A percentile compares a stretch with the other conserved stretches of the same genome.
Evolutionary conservation across 495 filamentous ascomycete species (phyloP).

Genomic region (Podospora didyma): DNA sequence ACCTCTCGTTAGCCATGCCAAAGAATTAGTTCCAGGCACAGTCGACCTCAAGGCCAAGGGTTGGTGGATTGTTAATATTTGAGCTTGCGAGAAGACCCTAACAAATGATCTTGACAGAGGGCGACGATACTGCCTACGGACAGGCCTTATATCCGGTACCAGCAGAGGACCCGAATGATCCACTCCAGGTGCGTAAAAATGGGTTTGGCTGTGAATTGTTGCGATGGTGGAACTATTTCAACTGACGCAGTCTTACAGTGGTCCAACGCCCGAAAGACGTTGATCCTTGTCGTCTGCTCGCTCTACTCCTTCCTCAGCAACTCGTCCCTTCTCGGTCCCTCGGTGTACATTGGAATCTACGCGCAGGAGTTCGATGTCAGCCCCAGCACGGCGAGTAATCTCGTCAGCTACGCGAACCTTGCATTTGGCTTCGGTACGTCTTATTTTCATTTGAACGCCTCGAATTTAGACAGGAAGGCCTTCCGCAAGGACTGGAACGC

Average conservation of each 20-base stretch:
- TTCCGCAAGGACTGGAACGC: no score
- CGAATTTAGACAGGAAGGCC: no score
- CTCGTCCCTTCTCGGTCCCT: conserved; percentile 52
- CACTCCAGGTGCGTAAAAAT: conserved; percentile 45
- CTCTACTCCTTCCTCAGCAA: conserved; percentile 62
- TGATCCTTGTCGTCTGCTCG: conserved; percentile 56
- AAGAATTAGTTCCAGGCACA: conserved; percentile 57
- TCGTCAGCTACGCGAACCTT: conserved; percentile 61
- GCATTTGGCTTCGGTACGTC: conserved; percentile 55
- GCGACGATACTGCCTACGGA: conserved; percentile 58
- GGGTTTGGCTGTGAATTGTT: no score
- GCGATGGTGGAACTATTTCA: not conserved
- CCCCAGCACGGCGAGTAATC: conserved; percentile 46
- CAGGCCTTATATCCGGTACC: conserved; percentile 61
- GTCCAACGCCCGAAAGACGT: conserved; percentile 54
- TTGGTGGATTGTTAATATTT: conserved; percentile 8
- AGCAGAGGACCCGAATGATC: conserved; percentile 61
- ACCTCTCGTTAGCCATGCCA: conserved; percentile 45
- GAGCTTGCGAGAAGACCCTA: no score
- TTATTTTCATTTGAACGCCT: no score
- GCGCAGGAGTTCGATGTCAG: conserved; percentile 51
- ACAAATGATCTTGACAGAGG: conserved; percentile 35
- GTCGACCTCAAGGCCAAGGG: conserved; percentile 49
- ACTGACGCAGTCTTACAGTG: conserved; percentile 36
- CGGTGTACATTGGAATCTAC: conserved; percentile 57